A percentile compares a stretch with the other conserved stretches of the same genome.
phyloP scores from a whole-genome alignment of 1,284 basidiomycete genomes.

The Chondrostereum purpureum region DNA sequence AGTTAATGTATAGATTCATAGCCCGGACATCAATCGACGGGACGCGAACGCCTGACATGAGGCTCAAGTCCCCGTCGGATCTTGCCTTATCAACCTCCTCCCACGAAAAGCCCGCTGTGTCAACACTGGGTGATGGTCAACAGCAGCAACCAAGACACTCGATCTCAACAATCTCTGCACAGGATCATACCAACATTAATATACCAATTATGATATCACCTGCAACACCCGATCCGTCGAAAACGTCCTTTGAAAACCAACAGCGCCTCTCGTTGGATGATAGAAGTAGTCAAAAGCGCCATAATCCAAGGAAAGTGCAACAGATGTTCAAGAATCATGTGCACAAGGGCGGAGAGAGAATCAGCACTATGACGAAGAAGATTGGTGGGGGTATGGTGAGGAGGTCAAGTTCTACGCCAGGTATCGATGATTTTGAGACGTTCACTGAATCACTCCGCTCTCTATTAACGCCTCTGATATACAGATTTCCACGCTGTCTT shows the following conservation, averaged over 20 bases:
- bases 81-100: slow-evolving; percentile 17
- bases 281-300: slow-evolving; percentile 32
- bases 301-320: slow-evolving; percentile 62
- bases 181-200: slow-evolving; percentile 10
- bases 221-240: slow-evolving; percentile 23
- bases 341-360: slow-evolving; percentile 63
- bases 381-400: slow-evolving; percentile 65
- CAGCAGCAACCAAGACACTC: background rate
- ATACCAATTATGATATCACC: slow-evolving; percentile 31
- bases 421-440: slow-evolving; percentile 26
- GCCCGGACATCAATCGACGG: slow-evolving; percentile 13
- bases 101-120: slow-evolving; percentile 11
- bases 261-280: slow-evolving; percentile 11
- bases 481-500: slow-evolving; percentile 62
- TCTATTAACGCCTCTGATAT: slow-evolving; percentile 2
- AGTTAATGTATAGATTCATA: background rate
- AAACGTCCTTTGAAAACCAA: background rate
- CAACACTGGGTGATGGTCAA: background rate
- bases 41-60: slow-evolving; percentile 12
- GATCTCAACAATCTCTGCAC: background rate
- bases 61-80: slow-evolving; percentile 20
- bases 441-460: slow-evolving; percentile 1
- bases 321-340: slow-evolving; percentile 68
- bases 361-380: slow-evolving; percentile 70
- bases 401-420: slow-evolving; percentile 58